phyloP scores from a whole-genome alignment of 2,329 filamentous ascomycete genomes.

The Xylaria sp. region DNA sequence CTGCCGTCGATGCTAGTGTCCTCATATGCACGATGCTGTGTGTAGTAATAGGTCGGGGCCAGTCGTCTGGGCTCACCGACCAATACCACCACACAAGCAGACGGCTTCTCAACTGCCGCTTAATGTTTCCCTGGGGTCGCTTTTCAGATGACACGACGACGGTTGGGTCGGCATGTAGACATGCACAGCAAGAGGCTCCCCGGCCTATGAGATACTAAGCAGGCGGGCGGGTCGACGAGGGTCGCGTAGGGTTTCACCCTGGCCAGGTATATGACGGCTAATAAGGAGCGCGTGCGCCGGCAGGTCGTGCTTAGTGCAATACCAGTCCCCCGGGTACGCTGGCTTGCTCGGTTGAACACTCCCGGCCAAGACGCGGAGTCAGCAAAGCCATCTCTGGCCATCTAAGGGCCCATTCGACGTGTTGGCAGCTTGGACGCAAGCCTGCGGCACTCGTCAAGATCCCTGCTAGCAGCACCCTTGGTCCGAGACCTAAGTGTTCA shows the following conservation, averaged over 20 bases:
- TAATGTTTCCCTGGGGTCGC: slow-evolving; percentile 24
- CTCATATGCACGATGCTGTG: neutral
- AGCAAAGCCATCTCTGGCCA: slow-evolving; percentile 25
- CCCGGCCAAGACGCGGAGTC: slow-evolving; percentile 30
- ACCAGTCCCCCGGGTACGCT: slow-evolving; percentile 40
- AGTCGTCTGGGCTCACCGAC: slow-evolving; percentile 14
- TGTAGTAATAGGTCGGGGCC: slow-evolving; percentile 11
- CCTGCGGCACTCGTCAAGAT: slow-evolving; percentile 28
- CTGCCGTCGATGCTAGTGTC: neutral
- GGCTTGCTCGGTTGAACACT: slow-evolving; percentile 27
- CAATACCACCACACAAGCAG: slow-evolving; percentile 22
- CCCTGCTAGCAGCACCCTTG: slow-evolving; percentile 28
- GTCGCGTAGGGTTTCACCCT: slow-evolving; percentile 33
- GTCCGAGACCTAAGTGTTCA: slow-evolving; percentile 21
- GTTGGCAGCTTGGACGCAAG: slow-evolving; percentile 22
- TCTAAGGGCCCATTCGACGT: slow-evolving; percentile 6
- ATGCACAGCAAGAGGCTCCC: slow-evolving; percentile 23
- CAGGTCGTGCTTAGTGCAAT: slow-evolving; percentile 40
- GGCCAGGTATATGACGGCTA: slow-evolving; percentile 37
- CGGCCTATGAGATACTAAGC: slow-evolving; percentile 24
- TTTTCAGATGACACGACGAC: slow-evolving; percentile 23
- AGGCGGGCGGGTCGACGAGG: slow-evolving; percentile 11
- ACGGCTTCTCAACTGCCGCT: slow-evolving; percentile 28
- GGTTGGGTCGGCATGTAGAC: slow-evolving; percentile 25
- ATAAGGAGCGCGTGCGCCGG: slow-evolving; percentile 39